Conservation (phyloP, 192 early-diverging fungal genomes). For the Backusella tuberculispora region DNA sequence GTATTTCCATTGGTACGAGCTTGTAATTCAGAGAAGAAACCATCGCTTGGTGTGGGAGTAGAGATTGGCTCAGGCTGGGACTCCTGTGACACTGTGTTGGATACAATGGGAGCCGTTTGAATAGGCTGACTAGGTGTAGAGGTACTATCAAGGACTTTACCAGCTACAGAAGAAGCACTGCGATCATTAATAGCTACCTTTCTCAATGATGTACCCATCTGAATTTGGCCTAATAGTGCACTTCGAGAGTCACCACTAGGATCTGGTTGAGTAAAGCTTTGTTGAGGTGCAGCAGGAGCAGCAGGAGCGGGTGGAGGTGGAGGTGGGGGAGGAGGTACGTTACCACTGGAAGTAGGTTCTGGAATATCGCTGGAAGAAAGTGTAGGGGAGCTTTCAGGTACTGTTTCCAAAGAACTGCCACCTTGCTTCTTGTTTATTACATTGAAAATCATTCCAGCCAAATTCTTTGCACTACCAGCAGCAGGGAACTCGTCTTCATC, state of each 20-base stretch:
- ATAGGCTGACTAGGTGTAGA: neutral
- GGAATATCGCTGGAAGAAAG: neutral
- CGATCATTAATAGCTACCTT: conserved; percentile 70
- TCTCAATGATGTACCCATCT: conserved; percentile 63
- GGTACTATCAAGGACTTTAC: conserved; percentile 31
- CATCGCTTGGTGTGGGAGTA: conserved; percentile 47
- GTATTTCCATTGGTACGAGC: conserved; percentile 37
- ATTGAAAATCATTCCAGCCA: conserved; percentile 38
- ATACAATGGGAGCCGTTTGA: neutral
- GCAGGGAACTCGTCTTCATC: conserved; percentile 38
- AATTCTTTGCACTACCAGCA: conserved; percentile 40
- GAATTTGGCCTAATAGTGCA: conserved; percentile 76
- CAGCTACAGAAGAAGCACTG: conserved; percentile 47
- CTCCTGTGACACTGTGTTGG: neutral
- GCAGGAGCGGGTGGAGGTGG: conserved; percentile 11
- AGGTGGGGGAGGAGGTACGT: neutral
- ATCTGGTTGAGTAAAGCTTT: conserved; percentile 5
- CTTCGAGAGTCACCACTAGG: conserved; percentile 37
- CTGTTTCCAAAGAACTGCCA: conserved; percentile 18
- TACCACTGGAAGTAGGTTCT: conserved; percentile 19
- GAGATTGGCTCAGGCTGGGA: conserved; percentile 18
- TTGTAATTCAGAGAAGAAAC: conserved; percentile 66
- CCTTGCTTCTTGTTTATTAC: conserved; percentile 32
- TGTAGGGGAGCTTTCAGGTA: conserved; percentile 22
- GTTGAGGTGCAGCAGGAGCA: conserved; percentile 13